Evolutionary conservation across 768 basidiomycete genomes (phyloP), one percentile per base, ranked within the genome.

Genomic region (Boletus edulis): DNA sequence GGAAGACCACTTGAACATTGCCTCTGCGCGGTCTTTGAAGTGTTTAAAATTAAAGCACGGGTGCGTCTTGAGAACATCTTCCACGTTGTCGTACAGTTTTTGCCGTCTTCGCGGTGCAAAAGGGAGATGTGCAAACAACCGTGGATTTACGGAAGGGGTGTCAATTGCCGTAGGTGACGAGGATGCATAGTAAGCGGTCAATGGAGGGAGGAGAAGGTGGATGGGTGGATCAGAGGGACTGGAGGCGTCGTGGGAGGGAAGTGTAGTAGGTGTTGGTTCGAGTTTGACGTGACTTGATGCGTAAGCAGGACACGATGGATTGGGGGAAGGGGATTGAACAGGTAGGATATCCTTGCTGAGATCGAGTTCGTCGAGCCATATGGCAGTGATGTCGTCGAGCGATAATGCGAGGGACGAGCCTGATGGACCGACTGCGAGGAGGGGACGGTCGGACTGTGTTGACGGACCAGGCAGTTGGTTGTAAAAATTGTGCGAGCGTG

Each of bases 311-410:
- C 53, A 64, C 3, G 68, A 66, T 9, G 57, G 4, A 39, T 50
- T 59, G 22, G 35, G 57, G 18, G 49, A 64, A 29, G 53, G 48
- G 4, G 64, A 27, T 20, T 65, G 59, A 49, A 59, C 51, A 40
- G 64, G 56, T 13, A 65, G 48, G 50, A 66, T 51, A 18, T 69
- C 65, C 50, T 63, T 69, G 46, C 56, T 60, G 29, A 74, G 66
- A 41, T 81, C 77, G 35, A 83, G 76, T 61, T 84, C 80, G 32
- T 76, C 73, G 20, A 87, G 76, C 84, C 85, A 89, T 40, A 86
- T 76, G 46, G 78, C 69, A 10, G 78, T 72, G 40, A 87, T 74
- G 61, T 86, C 85, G 46, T 85, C 77, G 13, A 84, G 64, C 0
- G 79, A 77, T 50, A 84, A 73, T 18, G 82, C 73, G 34, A 87